A percentile compares a stretch with the other conserved stretches of the same genome.
Conservation (phyloP, 1,284 basidiomycete genomes). For the Cutaneotrichosporon dermatis region DNA sequence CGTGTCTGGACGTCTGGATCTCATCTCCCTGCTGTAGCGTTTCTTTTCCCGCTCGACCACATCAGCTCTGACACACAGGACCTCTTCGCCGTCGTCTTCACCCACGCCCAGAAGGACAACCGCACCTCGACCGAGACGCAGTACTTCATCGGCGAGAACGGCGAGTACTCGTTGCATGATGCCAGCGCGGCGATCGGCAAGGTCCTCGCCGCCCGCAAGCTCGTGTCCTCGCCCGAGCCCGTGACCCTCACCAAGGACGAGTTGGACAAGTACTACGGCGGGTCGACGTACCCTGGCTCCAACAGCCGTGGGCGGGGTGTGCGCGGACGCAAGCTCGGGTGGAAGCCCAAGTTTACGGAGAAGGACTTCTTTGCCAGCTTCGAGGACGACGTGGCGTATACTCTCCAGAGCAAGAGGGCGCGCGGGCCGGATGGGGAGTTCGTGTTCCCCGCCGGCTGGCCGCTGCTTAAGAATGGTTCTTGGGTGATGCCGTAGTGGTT, state of each 20-base stretch:
- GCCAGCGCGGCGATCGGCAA: slow-evolving; percentile 38
- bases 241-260: slow-evolving; percentile 38
- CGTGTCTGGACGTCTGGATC: no score
- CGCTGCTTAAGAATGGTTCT: slow-evolving; percentile 5
- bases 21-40: no score
- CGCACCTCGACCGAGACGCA: slow-evolving; percentile 41
- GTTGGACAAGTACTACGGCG: slow-evolving; percentile 43
- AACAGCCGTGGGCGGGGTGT: slow-evolving; percentile 57
- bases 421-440: slow-evolving; percentile 7
- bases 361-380: slow-evolving; percentile 26
- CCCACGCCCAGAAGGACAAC: slow-evolving; percentile 17
- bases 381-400: slow-evolving; percentile 14
- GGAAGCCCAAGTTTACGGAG: slow-evolving; percentile 36
- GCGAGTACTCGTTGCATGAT: slow-evolving; percentile 42
- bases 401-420: slow-evolving; percentile 5
- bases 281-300: slow-evolving; percentile 52
- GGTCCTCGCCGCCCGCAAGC: slow-evolving; percentile 16
- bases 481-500: background rate
- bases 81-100: slow-evolving; percentile 36
- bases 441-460: slow-evolving; percentile 1
- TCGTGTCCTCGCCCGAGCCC: slow-evolving; percentile 32
- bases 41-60: no score
- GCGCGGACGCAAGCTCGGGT: slow-evolving; percentile 56
- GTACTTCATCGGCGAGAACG: slow-evolving; percentile 45
- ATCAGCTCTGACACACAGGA: slow-evolving; percentile 3